Percentiles rank a stretch among this genome's conserved stretches.
phyloP scores from a whole-genome alignment of 306 rosid species.

The Lathyrus sativus region DNA sequence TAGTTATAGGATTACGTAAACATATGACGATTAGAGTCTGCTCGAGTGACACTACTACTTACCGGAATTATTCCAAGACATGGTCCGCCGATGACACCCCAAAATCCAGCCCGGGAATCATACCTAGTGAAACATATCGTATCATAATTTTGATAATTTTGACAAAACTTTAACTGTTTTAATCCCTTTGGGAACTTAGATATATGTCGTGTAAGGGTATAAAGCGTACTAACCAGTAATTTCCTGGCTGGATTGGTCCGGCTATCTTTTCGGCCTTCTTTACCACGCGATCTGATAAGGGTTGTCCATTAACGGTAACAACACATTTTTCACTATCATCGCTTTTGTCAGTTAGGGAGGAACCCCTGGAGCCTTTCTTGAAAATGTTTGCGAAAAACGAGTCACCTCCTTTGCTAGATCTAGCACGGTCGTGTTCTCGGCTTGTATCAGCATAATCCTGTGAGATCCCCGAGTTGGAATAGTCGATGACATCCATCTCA shows the following conservation, averaged over 20 bases:
- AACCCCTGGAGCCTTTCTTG: constrained; percentile 77
- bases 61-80: constrained; percentile 91
- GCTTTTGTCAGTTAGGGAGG: constrained; percentile 56
- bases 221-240: constrained; percentile 72
- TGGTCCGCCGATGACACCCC: constrained; percentile 93
- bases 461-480: constrained; percentile 63
- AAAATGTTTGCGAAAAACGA: constrained; percentile 76
- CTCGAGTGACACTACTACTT: constrained; percentile 45
- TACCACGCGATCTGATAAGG: constrained; percentile 58
- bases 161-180: constrained; percentile 13
- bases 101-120: constrained; percentile 89
- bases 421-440: constrained; percentile 65
- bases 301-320: constrained; percentile 75
- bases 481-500: constrained; percentile 90
- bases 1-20: constrained; percentile 29
- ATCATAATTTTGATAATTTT: not conserved
- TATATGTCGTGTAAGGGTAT: constrained; percentile 1
- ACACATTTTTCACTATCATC: constrained; percentile 54
- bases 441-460: constrained; percentile 75
- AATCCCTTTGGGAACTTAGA: not conserved
- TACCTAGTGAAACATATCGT: constrained; percentile 61
- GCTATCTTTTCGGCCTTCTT: constrained; percentile 95
- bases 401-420: constrained; percentile 68
- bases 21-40: constrained; percentile 15
- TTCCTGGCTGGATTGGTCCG: constrained; percentile 86